Percentiles rank a stretch among this genome's conserved stretches.
Conservation (phyloP, 2,329 filamentous ascomycete genomes). For the Capronia coronata region DNA sequence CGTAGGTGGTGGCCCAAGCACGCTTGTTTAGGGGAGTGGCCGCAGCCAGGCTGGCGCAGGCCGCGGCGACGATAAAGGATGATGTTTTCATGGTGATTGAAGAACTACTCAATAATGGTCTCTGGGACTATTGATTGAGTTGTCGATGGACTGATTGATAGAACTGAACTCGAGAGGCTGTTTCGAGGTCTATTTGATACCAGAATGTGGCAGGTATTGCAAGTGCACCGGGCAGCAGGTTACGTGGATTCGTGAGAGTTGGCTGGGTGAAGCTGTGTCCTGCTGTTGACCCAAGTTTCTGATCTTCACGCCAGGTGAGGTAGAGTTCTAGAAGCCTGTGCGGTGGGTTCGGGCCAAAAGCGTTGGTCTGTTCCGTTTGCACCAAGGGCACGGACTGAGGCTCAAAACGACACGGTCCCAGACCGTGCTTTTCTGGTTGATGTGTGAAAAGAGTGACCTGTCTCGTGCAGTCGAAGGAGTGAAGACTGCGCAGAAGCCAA, state of each 20-base stretch:
- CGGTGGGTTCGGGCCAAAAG: slow-evolving; percentile 22
- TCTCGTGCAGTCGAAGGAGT: slow-evolving; percentile 22
- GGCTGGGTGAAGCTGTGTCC: slow-evolving; percentile 14
- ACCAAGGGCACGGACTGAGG: slow-evolving; percentile 14
- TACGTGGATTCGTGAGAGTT: slow-evolving; percentile 11
- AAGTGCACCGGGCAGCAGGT: slow-evolving; percentile 18
- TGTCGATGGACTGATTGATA: neutral
- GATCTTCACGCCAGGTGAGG: slow-evolving; percentile 23
- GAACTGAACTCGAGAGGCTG: slow-evolving; percentile 2
- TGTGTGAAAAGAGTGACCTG: slow-evolving; percentile 5
- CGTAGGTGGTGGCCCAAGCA: slow-evolving; percentile 31
- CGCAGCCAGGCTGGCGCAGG: slow-evolving; percentile 34
- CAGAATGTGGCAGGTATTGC: slow-evolving; percentile 15
- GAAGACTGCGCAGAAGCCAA: slow-evolving; percentile 16
- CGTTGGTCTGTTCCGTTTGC: slow-evolving; percentile 8
- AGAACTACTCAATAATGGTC: neutral
- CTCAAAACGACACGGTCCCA: slow-evolving; percentile 19
- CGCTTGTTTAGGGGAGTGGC: slow-evolving; percentile 35
- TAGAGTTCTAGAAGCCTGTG: slow-evolving; percentile 4
- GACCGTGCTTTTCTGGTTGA: slow-evolving; percentile 17
- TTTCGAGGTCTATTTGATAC: slow-evolving; percentile 16
- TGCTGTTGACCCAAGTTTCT: slow-evolving; percentile 14
- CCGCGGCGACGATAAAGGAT: slow-evolving; percentile 32
- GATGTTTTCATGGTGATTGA: slow-evolving; percentile 20
- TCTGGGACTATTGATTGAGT: slow-evolving; percentile 11